These are phyloP conservation scores for Amanita phalloides DNA, from an alignment of 768 basidiomycete genomes.

Conservation along the genomic window DNA sequence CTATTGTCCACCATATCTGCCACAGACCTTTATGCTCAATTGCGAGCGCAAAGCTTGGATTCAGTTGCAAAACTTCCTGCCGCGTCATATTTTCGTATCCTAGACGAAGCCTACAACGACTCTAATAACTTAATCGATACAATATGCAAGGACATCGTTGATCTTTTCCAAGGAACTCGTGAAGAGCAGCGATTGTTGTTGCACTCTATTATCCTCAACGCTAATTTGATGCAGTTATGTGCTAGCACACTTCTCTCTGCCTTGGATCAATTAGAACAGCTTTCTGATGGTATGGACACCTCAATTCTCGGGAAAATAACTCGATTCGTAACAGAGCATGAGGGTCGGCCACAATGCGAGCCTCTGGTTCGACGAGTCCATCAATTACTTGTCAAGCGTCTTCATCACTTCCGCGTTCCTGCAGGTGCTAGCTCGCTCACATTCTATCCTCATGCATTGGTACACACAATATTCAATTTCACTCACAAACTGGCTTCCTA, in stretches of 20 bases:
- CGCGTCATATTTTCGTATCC: neutral
- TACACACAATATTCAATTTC: conserved; percentile 30
- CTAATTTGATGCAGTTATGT: neutral
- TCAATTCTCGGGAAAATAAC: neutral
- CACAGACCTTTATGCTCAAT: neutral
- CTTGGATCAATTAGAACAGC: neutral
- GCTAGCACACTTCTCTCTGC: neutral
- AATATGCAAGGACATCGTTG: conserved; percentile 1
- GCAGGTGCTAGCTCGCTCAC: conserved; percentile 17
- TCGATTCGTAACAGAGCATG: neutral
- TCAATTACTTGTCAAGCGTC: conserved; percentile 19
- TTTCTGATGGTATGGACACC: neutral
- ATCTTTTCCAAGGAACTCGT: neutral
- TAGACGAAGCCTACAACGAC: neutral
- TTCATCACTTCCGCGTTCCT: conserved; percentile 15
- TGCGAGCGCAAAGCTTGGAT: neutral
- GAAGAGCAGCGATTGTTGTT: neutral
- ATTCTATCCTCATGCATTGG: conserved; percentile 26
- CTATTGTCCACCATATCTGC: neutral
- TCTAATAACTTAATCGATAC: neutral
- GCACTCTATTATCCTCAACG: neutral
- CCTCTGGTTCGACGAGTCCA: conserved; percentile 12
- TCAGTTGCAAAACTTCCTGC: neutral
- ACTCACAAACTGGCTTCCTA: conserved; percentile 27
- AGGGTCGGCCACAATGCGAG: neutral